Evolutionary conservation across 129 eudicot species (phyloP), one percentile per base, ranked within the genome.

Genomic region (Centella asiatica): DNA sequence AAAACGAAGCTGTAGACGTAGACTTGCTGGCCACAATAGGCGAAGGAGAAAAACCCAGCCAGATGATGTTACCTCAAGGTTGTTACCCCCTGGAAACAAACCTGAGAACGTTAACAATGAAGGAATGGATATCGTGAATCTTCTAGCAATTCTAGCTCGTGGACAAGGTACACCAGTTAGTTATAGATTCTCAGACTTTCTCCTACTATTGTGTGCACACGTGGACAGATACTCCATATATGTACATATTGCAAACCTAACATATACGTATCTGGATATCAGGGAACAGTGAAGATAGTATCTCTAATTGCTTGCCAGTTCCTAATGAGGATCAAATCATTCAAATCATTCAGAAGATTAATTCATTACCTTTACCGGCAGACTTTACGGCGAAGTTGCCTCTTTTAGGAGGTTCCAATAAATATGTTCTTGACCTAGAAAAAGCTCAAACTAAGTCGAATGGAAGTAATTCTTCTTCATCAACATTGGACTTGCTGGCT

Each of bases 1-100:
- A 10, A 92, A 92, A 69, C 63, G 99, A 71, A 92, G 99, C 69
- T 92, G 99, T 72, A 77, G 99, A 61, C 82, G 99, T 22, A 82
- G 99, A 64, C 95, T 92, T 69, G 99, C 99, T 36, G 99, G 99
- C 46, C 99, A 92, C 54, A 92, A 92, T 76, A 71, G 85, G 68
- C 75, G 97, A 57, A 77, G 95, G 75, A 75, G 95, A 70, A 90
- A 90, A 75, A 83, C 89, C 40, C 97, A 86, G 60, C 85, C 95
- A 13, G 97, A 90, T 36, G 97, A 90, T 51, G 80, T 74, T 69
- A 64, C 89, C 19, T 74, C 89, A 66, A 82, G 72, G 31, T 62
- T 69, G 47, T 46, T 71, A 64, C 75, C 68, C 66, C 74, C 89
- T 11, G 79, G 74, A 62, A 74, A 76, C 62, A n/a, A n/a, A n/a